phyloP scores from a whole-genome alignment of 176 grass and related monocot species.

The Dactylis glomerata region DNA sequence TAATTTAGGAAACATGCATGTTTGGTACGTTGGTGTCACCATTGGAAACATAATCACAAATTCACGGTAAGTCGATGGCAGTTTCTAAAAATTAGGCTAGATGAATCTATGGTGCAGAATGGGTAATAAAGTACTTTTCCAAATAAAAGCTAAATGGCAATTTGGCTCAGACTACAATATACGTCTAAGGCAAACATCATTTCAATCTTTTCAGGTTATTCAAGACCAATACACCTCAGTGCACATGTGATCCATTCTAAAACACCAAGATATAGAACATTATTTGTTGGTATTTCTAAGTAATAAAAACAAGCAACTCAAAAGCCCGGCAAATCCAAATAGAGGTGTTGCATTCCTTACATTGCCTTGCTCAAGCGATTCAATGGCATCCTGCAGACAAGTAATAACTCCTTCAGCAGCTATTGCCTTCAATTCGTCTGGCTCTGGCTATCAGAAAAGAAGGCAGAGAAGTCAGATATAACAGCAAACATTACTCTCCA shows the following conservation, averaged over 20 bases:
- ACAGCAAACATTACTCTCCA: background rate
- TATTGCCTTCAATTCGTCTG: slow-evolving; percentile 68
- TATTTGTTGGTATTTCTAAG: background rate
- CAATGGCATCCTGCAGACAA: slow-evolving; percentile 87
- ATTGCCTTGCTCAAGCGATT: slow-evolving; percentile 69
- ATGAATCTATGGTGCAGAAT: too few species aligned
- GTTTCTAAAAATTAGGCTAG: too few species aligned
- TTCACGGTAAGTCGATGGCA: background rate
- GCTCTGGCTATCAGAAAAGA: slow-evolving; percentile 62
- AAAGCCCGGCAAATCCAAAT: background rate
- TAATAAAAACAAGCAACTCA: background rate
- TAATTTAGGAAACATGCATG: background rate
- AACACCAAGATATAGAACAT: background rate
- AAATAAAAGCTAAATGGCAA: background rate
- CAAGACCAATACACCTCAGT: background rate
- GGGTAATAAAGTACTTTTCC: too few species aligned
- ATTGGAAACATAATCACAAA: background rate
- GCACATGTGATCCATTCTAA: background rate
- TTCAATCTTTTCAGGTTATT: slow-evolving; percentile 1
- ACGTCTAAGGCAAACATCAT: background rate
- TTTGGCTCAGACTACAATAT: background rate
- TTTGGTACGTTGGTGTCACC: background rate
- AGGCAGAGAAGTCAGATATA: background rate
- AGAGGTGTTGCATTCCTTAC: slow-evolving; percentile 37
- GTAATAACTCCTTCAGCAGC: slow-evolving; percentile 88